A percentile compares a stretch with the other conserved stretches of the same genome.
These are phyloP conservation scores for Stagonosporopsis tanaceti DNA, from an alignment of 2,329 filamentous ascomycete species.

Conservation along the genomic window DNA sequence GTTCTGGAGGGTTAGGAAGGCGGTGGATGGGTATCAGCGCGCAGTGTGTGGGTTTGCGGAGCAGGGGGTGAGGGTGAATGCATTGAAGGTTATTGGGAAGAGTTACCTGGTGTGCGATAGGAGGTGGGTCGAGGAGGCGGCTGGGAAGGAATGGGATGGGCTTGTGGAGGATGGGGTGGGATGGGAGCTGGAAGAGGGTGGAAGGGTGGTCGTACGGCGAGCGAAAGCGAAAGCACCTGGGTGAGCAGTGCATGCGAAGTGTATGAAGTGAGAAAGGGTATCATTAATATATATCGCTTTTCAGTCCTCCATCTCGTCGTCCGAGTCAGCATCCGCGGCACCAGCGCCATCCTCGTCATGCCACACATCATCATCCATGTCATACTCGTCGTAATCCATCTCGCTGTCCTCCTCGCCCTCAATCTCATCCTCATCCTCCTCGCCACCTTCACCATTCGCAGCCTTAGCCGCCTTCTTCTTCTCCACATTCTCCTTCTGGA, in stretches of 20 bases:
- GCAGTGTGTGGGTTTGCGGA: slow-evolving; percentile 84
- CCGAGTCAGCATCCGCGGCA: slow-evolving; percentile 47
- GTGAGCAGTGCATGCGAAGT: background rate
- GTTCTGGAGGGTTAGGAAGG: slow-evolving; percentile 75
- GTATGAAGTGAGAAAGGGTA: slow-evolving; percentile 36
- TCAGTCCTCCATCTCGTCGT: slow-evolving; percentile 56
- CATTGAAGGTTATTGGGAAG: slow-evolving; percentile 85
- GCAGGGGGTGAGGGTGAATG: slow-evolving; percentile 74
- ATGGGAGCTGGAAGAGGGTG: slow-evolving; percentile 77
- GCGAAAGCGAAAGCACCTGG: slow-evolving; percentile 51
- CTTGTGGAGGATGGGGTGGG: slow-evolving; percentile 78
- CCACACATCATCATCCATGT: slow-evolving; percentile 60
- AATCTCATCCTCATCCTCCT: slow-evolving; percentile 54
- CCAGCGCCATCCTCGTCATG: slow-evolving; percentile 56
- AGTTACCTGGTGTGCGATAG: slow-evolving; percentile 78
- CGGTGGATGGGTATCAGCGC: slow-evolving; percentile 81
- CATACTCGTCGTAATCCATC: slow-evolving; percentile 59
- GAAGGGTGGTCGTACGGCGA: slow-evolving; percentile 78
- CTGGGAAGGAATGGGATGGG: slow-evolving; percentile 75
- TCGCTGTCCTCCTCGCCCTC: slow-evolving; percentile 61
- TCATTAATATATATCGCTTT: slow-evolving; percentile 34
- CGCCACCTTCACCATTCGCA: slow-evolving; percentile 52
- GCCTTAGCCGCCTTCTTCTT: slow-evolving; percentile 74
- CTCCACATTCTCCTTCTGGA: slow-evolving; percentile 91
- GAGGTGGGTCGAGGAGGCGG: slow-evolving; percentile 72